A percentile compares a stretch with the other conserved stretches of the same genome.
Evolutionary conservation across 345 rosid species (phyloP).

Genomic region (Linum tenue): DNA sequence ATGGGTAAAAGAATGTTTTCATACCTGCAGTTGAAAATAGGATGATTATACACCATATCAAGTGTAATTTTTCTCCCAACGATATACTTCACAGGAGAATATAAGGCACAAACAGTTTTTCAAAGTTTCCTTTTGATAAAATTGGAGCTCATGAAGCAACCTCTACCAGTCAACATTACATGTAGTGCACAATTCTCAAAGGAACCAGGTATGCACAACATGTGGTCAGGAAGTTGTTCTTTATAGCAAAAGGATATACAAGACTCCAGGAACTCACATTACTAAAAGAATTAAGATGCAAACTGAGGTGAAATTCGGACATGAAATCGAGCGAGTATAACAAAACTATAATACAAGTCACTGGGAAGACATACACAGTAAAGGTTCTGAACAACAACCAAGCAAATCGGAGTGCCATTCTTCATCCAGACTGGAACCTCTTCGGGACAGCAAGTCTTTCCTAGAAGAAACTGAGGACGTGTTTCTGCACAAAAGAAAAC

Average conservation of each 20-base stretch:
- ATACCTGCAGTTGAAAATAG: conserved; percentile 42
- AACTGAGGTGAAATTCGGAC: not conserved
- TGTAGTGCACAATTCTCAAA: not conserved
- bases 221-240: not conserved
- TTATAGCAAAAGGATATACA: not conserved
- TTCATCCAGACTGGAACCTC: conserved; percentile 41
- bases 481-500: conserved; percentile 42
- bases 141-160: not conserved
- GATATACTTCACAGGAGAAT: too few relatives aligned
- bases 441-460: conserved; percentile 55
- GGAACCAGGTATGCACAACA: not conserved
- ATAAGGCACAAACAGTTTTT: not conserved
- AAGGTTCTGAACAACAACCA: conserved; percentile 93
- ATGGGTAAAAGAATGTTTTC: conserved; percentile 79
- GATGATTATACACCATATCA: conserved; percentile 5
- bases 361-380: conserved; percentile 50
- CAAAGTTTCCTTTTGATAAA: not conserved
- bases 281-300: not conserved
- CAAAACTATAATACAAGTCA: not conserved
- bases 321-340: not conserved
- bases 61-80: not conserved
- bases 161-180: not conserved
- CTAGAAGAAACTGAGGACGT: conserved; percentile 64
- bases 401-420: conserved; percentile 96
- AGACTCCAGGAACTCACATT: not conserved